Evolutionary conservation across 108 stramenopile species (phyloP), one percentile per base, ranked within the genome.

Genomic region (Pseudonitzschia delicatissima): DNA sequence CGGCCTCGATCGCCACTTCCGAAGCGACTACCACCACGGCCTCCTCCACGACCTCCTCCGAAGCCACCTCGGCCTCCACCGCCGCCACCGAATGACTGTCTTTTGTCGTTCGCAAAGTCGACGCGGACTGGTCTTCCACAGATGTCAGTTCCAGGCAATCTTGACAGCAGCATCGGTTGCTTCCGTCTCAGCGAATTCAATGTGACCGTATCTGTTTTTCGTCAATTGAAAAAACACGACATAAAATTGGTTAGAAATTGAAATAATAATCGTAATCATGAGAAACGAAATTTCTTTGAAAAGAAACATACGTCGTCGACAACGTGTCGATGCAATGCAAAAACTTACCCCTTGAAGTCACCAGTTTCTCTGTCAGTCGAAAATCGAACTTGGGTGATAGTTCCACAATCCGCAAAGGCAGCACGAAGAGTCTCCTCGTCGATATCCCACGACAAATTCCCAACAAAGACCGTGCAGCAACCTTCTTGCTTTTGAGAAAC

Each of bases 321-420:
- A n/a, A n/a, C n/a, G n/a, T n/a, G n/a, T n/a, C n/a, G n/a, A n/a
- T n/a, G n/a, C n/a, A n/a, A n/a, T n/a, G 47, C 47, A 11, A 11
- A 39, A 39, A 39, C 37, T 48, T 48, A 48, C 47, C 99, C 99
- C 74, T 95, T 93, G 89, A 98, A 98, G 26, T 96, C 90, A 8
- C 97, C 97, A 63, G 93, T 95, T 68, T 99, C 99, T 31, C 94
- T 70, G 72, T 98, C 96, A 62, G 87, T 92, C 5, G 96, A 95
- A 67, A 98, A 98, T 47, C 99, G 89, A 48, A 98, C 79, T 31
- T 73, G 61, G 11, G 74, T 65, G 65, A 98, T 95, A 29, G 87
- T 89, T 26, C 98, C 99, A 73, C 96, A 98, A 27, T 87, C 82
- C 39, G 60, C 86, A 71, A 99, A 99, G 47, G 82, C 67, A 28